Base-by-base conservation (phyloP, 108 stramenopile species). In the Nitzschia inconspicua region DNA sequence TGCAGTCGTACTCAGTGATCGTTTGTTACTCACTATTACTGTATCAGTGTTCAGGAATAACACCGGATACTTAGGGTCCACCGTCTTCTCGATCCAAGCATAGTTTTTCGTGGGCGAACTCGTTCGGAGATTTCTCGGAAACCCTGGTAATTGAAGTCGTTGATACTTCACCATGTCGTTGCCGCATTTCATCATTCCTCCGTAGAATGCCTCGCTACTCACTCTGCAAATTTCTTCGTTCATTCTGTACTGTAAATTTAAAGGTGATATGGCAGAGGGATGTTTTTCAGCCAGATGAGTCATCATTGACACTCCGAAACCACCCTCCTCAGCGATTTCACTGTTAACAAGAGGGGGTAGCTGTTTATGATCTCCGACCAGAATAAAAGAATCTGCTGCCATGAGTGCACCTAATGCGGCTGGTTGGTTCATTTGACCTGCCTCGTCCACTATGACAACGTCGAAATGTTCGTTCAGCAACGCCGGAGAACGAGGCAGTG, bases 361-460 rank as follows among this genome's bases (percentile, higher is more conserved):
- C 72, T 99, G 98, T 74, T 91, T 85, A 63, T 97, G 95, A 63
- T 99, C 98, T 29, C 98, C 98, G 16, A 99, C 97, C 5, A 99
- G 76, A 10, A 98, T 79, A 63, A 99, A 99, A 1, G 49, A 66
- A 30, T 91, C 77, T 2, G 95, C 96, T 19, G 76, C 65, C 55
- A 85, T 77, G 3, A 98, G 70, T 8, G 96, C 89, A 14, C 96
- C 95, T 6, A 99, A 50, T 22, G 86, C 66, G 13, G 87, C 92
- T 9, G 97, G 97, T 72, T 97, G 94, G 32, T 78, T 82, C 9
- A 97, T 94, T 75, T 99, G 98, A 23, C 96, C 97, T 0, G 97
- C 97, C 66, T 99, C 98, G 57, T 99, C 98, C n/a, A 99, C 88
- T 34, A 99, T 94, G 39, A 94, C 95, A 47, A 92, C 83, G 75